Base-by-base conservation (phyloP, 1,284 basidiomycete species). In the Afroboletus lepidellus region DNA sequence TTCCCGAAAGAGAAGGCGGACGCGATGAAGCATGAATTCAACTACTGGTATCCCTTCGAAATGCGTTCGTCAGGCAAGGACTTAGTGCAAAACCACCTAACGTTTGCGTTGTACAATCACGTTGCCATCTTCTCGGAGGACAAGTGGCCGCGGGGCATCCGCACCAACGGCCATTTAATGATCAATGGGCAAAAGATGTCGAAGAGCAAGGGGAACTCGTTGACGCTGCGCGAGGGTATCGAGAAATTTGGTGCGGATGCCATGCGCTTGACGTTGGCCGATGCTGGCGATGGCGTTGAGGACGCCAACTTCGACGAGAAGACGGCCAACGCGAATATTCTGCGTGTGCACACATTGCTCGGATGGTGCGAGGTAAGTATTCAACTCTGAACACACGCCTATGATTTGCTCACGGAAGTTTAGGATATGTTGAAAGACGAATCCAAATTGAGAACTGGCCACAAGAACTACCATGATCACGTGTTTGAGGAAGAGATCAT, bases 241-340 rank as follows among this genome's bases (percentile, higher is more conserved):
- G 76, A 83, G 66, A 94, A 96, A 75, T 96, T 95, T 65, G 94
- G 93, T 49, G 91, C 94, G 23, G 93, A 96, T 69, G 93, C 96
- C 32, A 96, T 92, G 64, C 82, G 97, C 57, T 75, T 99, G 74
- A 84, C 86, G 34, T 80, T 99, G 66, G 97, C 97, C 33, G 96
- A 99, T 75, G 94, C 95, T 24, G 97, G 97, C 30, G 97, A 99
- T 70, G 93, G 94, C 54, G 85, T 99, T 63, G 95, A 98, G 71
- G 96, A 99, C 72, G 92, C 89, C 50, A 99, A 98, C 77, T 99
- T 99, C 64, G 97, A 99, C 70, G 97, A 99, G 79, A 94, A 94
- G 76, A 93, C 91, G 12, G 97, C 97, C 18, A 99, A 99, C 69
- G 95, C 97, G 20, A 95, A 94, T 61, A 99, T 99, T 68, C 75